Evolutionary conservation across 208 protist genomes (phyloP), one percentile per base, ranked within the genome.

Genomic region (Phytomonas sp.): DNA sequence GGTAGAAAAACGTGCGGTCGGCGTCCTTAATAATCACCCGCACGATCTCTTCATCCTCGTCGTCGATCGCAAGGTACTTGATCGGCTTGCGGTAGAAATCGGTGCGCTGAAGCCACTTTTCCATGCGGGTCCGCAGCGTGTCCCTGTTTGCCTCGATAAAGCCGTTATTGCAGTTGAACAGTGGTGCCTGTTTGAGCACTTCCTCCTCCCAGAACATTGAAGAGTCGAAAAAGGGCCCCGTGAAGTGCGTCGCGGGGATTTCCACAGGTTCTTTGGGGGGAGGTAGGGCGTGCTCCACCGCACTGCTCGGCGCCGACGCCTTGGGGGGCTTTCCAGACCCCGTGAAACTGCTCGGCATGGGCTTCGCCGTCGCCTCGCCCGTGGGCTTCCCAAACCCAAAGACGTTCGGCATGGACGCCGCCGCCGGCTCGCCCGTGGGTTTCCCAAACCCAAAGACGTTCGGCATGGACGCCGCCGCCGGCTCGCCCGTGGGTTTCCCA

Each of bases 1-100:
- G 74, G 60, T 80, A 72, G 60, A 92, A 89, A 76, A 95, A 95
- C 67, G 87, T 95, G 42, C 91, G 81, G 69, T 92, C 84, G 31
- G 88, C 87, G 71, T 95, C 91, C 69, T 95, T 95, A 72, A 95
- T 95, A 56, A 95, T 95, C n/a, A 95, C 88, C 26, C 91, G 91
- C 78, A 91, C 78, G 52, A 87, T 85, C 63, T 93, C 86, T 69
- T 93, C 91, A 67, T 95, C 91, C 31, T 87, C 79, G 74, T 93
- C 85, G 29, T 86, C 83, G 59, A 94, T 90, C 67, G 83, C 69
- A 12, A 94, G 75, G 80, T 95, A 95, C 67, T 79, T 29, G 32
- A 95, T 69, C 10, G 89, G 85, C 69, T 81, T 71, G 14, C 56
- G 30, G 80, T 89, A 89, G 72, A 95, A 95, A 32, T 16, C 19